A percentile compares a stretch with the other conserved stretches of the same genome.
Conservation (phyloP, 2,329 filamentous ascomycete species). For the Exserohilum turcica region DNA sequence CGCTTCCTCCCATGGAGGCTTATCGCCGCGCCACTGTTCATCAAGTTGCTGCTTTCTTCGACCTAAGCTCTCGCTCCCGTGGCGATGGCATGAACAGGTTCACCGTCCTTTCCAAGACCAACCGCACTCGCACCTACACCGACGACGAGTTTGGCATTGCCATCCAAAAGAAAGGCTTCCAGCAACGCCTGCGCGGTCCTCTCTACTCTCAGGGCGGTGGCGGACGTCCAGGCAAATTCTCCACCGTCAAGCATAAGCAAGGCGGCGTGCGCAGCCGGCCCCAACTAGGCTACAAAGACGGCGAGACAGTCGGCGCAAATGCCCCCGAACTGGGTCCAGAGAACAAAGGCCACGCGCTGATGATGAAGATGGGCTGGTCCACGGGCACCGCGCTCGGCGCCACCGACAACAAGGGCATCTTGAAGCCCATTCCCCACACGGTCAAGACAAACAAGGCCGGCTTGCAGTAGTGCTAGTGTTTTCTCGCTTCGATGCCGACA, state of each 20-base stretch:
- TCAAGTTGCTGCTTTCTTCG: constrained; percentile 74
- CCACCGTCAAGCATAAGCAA: constrained; percentile 15
- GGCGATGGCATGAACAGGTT: constrained; percentile 75
- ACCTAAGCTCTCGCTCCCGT: constrained; percentile 81
- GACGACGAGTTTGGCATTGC: constrained; percentile 59
- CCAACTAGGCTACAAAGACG: constrained; percentile 68
- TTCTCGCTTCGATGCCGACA: too few relatives aligned
- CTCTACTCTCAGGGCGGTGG: constrained; percentile 15
- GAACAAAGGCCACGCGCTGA: constrained; percentile 83
- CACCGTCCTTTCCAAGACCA: constrained; percentile 76
- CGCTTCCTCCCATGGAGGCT: constrained; percentile 84
- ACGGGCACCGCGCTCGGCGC: constrained; percentile 83
- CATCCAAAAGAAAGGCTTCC: constrained; percentile 54
- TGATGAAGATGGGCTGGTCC: constrained; percentile 98
- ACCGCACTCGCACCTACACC: constrained; percentile 65
- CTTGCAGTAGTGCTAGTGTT: constrained; percentile 54
- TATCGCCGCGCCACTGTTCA: constrained; percentile 78
- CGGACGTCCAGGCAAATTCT: constrained; percentile 16
- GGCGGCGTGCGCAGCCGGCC: constrained; percentile 22
- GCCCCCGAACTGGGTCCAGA: constrained; percentile 82
- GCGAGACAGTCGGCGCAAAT: constrained; percentile 83
- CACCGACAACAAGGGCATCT: constrained; percentile 81
- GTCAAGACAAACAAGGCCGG: constrained; percentile 88
- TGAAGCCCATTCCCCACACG: constrained; percentile 82
- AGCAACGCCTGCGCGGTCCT: constrained; percentile 46